Base-by-base conservation (phyloP, 139 green algal species). In the Chlorella sp. region DNA sequence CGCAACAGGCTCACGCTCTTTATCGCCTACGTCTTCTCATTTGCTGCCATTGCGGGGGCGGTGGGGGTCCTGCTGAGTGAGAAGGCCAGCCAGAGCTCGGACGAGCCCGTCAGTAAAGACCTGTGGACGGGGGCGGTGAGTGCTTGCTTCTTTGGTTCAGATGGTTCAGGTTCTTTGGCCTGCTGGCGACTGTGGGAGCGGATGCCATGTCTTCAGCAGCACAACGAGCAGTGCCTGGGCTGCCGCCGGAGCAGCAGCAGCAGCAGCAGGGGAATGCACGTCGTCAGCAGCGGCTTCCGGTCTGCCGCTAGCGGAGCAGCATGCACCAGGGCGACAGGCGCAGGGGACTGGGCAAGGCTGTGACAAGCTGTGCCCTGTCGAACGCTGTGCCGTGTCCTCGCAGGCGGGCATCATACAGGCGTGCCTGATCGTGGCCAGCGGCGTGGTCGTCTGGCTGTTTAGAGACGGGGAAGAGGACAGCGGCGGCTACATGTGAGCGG, bases 391-490 rank as follows among this genome's bases (percentile, higher is more conserved):
- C 17, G 23, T 35, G 22, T 26, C 61, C 3, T 27, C 50, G 63
- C 63, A 69, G 63, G 63, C 63, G 2, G 31, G 27, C 63, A 69
- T 69, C 6, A 5, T 69, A 4, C 63, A 69, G 31, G 49, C 63
- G 5, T 69, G 63, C 31, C 63, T 69, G 6, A 32, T 69, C 31
- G 63, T 69, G 31, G 63, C 23, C 63, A 69, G 63, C 20, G 63
- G 63, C 5, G 6, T 69, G 6, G 63, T 69, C 14, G 31, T 14
- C 2, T 69, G 63, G 63, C 50, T 51, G 31, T 69, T 69, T 14
- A n/a, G 32, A 14, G 63, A 49, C 2, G 63, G 63, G 14, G 32
- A 50, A 35, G 20, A 29, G 2, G 63, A 69, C 33, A n/a, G n/a
- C n/a, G 20, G 2, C 3, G 63, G 31, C 5, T 69, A 69, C 63